These are phyloP conservation scores for Bisporella sp. DNA, from an alignment of 2,329 filamentous ascomycete genomes.

Conservation along the genomic window DNA sequence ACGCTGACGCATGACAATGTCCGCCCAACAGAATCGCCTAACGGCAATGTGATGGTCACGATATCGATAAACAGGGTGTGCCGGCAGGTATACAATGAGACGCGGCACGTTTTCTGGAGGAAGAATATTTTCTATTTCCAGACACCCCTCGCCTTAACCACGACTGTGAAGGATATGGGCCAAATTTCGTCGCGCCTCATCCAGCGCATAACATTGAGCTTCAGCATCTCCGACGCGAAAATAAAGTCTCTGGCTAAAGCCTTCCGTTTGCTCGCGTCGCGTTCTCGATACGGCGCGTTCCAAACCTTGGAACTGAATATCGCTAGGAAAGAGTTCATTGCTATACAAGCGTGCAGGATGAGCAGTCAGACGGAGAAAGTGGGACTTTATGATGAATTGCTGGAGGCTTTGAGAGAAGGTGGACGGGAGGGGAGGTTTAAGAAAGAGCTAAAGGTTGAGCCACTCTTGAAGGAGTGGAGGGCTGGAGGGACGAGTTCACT, in stretches of 20 bases:
- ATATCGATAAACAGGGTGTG: background rate
- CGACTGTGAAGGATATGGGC: conserved; percentile 9
- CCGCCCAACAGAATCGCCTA: background rate
- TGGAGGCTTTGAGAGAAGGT: background rate
- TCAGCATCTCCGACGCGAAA: background rate
- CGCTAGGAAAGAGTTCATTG: background rate
- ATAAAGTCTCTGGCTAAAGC: background rate
- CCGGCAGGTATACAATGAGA: background rate
- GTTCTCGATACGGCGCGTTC: background rate
- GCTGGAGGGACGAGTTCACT: background rate
- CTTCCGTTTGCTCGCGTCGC: background rate
- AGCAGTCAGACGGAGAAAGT: background rate
- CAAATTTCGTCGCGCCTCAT: background rate
- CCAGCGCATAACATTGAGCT: background rate
- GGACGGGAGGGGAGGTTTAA: background rate
- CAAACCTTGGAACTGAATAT: background rate
- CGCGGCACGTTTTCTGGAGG: background rate
- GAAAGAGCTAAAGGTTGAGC: background rate
- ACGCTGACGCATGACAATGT: too few species aligned
- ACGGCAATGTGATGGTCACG: background rate
- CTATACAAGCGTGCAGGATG: background rate
- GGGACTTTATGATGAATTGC: background rate
- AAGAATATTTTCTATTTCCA: background rate
- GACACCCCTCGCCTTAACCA: background rate
- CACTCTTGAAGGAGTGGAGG: background rate